A percentile compares a stretch with the other conserved stretches of the same genome.
phyloP scores from a whole-genome alignment of 768 basidiomycete species.

The Pholiota conissans region DNA sequence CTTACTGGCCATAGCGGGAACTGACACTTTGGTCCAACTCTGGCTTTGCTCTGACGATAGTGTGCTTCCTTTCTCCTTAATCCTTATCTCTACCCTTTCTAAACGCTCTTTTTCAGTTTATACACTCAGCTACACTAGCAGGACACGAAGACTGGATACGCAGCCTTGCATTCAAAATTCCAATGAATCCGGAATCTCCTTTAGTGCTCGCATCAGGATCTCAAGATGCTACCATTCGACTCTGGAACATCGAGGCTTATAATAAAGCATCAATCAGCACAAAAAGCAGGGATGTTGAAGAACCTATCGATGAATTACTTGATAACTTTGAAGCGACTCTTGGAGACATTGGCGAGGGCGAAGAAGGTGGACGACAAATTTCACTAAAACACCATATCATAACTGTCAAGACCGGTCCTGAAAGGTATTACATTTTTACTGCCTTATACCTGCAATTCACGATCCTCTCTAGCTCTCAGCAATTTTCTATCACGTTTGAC shows the following conservation, averaged over 20 bases:
- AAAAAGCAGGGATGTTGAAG: constrained; percentile 18
- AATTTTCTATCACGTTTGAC: constrained; percentile 86
- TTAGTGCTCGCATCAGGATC: constrained; percentile 90
- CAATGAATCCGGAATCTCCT: constrained; percentile 33
- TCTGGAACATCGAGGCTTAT: constrained; percentile 81
- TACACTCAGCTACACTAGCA: constrained; percentile 55
- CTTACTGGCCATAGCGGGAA: constrained; percentile 82
- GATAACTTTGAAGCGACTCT: constrained; percentile 88
- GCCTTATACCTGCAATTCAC: background rate
- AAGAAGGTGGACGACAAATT: constrained; percentile 83
- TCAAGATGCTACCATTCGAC: constrained; percentile 90
- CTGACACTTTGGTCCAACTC: constrained; percentile 76
- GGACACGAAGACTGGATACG: constrained; percentile 99
- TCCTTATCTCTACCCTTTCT: background rate
- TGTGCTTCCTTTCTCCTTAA: constrained; percentile 35
- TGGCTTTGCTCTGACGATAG: constrained; percentile 65
- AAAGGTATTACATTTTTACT: constrained; percentile 30
- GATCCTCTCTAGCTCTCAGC: constrained; percentile 29
- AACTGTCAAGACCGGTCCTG: constrained; percentile 51
- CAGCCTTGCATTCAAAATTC: constrained; percentile 64
- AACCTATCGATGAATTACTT: constrained; percentile 70
- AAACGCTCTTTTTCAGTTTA: constrained; percentile 42
- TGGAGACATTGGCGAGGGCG: constrained; percentile 65
- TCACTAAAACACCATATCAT: constrained; percentile 86
- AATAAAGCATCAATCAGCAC: constrained; percentile 24